A percentile compares a stretch with the other conserved stretches of the same genome.
phyloP scores from a whole-genome alignment of 2,329 filamentous ascomycete genomes.

The Cylindrodendrum hubeiense region DNA sequence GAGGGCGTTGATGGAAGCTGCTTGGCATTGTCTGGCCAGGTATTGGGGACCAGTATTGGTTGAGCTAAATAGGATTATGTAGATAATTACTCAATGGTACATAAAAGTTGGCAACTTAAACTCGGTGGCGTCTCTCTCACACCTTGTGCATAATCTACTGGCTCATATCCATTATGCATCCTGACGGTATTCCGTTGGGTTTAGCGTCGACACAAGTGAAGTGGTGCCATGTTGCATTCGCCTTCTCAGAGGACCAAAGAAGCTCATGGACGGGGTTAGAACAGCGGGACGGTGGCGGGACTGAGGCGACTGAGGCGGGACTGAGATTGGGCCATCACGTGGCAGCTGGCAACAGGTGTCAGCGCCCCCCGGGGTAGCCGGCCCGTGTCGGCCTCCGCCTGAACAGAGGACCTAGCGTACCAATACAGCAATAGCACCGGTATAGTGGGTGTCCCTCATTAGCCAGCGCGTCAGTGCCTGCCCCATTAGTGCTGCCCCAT shows the following conservation, averaged over 20 bases:
- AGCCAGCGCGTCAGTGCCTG: no score
- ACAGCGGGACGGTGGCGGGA: no score
- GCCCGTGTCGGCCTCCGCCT: constrained; percentile 14
- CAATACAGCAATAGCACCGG: not conserved
- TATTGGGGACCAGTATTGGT: no score
- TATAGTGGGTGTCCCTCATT: not conserved
- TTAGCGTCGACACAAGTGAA: not conserved
- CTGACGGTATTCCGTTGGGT: not conserved
- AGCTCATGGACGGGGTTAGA: constrained; percentile 22
- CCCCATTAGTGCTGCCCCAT: no score
- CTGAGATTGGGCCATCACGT: constrained; percentile 8
- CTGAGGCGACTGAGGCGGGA: no score
- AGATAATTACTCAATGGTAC: not conserved
- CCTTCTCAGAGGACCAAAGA: constrained; percentile 6
- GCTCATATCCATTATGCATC: no score
- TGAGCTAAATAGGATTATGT: not conserved
- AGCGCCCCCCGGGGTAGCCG: constrained; percentile 9
- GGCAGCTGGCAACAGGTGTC: not conserved
- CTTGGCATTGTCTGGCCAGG: not conserved
- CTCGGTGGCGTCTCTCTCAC: no score
- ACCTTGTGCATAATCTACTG: no score
- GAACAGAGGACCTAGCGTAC: not conserved
- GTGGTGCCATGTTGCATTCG: constrained; percentile 13
- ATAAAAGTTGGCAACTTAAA: no score
- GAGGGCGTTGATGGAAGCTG: not conserved